Evolutionary conservation across 176 grass and related monocot genomes (phyloP).

Genomic region (Metroxylon sagu): DNA sequence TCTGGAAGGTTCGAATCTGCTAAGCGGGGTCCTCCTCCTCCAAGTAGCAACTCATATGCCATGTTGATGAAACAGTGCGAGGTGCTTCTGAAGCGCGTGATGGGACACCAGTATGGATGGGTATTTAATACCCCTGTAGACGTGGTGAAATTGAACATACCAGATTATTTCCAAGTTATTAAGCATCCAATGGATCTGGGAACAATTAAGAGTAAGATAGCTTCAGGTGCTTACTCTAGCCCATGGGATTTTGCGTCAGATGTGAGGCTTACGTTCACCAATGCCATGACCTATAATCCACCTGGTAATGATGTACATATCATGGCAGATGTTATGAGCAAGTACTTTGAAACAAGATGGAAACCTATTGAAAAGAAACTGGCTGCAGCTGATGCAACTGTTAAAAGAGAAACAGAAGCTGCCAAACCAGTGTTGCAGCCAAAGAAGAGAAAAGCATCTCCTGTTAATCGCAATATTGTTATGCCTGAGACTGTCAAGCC

Average conservation of each 20-base stretch:
- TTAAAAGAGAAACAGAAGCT: conserved; percentile 2
- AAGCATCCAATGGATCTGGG: conserved; percentile 92
- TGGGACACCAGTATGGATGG: conserved; percentile 66
- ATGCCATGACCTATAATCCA: conserved; percentile 81
- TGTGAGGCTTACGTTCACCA: conserved; percentile 83
- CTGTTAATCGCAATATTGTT: conserved; percentile 30
- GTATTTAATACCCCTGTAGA: conserved; percentile 84
- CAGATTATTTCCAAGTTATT: conserved; percentile 80
- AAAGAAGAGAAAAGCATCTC: conserved; percentile 52
- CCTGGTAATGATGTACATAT: conserved; percentile 64
- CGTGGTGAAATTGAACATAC: conserved; percentile 65
- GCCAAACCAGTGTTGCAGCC: conserved; percentile 19
- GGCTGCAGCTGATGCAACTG: conserved; percentile 9
- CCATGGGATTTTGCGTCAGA: conserved; percentile 67
- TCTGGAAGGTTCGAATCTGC: conserved; percentile 44
- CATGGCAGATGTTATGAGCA: conserved; percentile 69
- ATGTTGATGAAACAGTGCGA: conserved; percentile 66
- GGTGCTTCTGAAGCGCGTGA: conserved; percentile 70
- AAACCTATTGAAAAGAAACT: conserved; percentile 78
- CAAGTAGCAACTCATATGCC: conserved; percentile 8
- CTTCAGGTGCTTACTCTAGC: conserved; percentile 53
- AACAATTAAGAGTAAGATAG: conserved; percentile 46
- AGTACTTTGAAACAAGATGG: conserved; percentile 82
- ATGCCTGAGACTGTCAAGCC: conserved; percentile 29
- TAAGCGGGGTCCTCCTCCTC: conserved; percentile 18